Evolutionary conservation across 768 basidiomycete species (phyloP), one percentile per base, ranked within the genome.

Genomic region (Coprinellus micaceus): DNA sequence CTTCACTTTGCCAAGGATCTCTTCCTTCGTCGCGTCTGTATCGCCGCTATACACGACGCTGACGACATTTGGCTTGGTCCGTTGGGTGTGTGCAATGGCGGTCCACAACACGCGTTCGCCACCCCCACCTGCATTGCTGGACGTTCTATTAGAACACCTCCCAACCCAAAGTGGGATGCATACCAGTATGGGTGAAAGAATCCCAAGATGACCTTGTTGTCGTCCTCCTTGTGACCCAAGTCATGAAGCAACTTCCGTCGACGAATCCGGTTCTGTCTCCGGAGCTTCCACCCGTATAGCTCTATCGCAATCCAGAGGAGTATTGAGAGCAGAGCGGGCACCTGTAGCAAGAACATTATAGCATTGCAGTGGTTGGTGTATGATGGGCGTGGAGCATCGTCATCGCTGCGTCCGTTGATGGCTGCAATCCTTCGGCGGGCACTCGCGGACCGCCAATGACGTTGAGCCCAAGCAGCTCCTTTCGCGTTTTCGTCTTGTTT

Each of bases 101-200:
- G 90, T 87, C 94, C 95, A 98, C 0, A 99, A 73, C 1, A 99
- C 97, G 1, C 94, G 84, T 70, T 98, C 96, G 1, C 97, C 96
- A 25, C 96, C 97, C 11, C 96, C 96, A 0, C 96, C 95, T 36
- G 95, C 94, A 78, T 98, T 97, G 66, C 96, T 81, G 59, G 21
- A 29, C 54, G 64, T 60, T 57, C 88, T 49, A 60, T 68, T 69
- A 67, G 65, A 71, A 73, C 76, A 12, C 67, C 78, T 70, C 61
- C 56, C 57, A 56, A 37, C 41, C 26, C 58, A 53, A 41, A 36
- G 40, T 21, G 49, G 39, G 21, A 37, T 37, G 15, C 83, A 72
- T 63, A 94, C 94, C 94, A 98, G 68, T 95, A 98, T 0, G 95
- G 95, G 74, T 98, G 95, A 67, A 97, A 96, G 73, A 95, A 89